Evolutionary conservation across 164 flowering plant genomes (phyloP).

Genomic region (grape (Vitis vinifera)): DNA sequence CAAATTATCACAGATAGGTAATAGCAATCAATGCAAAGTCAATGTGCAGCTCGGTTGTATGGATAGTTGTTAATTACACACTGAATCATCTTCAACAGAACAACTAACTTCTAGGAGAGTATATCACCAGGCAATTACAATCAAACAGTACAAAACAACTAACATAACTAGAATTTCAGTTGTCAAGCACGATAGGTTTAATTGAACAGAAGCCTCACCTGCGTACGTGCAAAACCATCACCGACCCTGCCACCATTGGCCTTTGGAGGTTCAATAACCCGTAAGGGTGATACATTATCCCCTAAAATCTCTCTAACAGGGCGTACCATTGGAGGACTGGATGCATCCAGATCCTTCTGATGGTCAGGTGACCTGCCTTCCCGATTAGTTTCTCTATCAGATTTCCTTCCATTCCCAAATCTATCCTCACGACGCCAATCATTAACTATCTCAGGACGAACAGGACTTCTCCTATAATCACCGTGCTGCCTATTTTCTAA

Average conservation of each 20-base stretch:
- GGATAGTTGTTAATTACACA: no score
- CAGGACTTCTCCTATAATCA: conserved; percentile 70
- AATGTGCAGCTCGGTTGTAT: no score
- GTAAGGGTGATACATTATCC: conserved; percentile 77
- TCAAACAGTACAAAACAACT: background rate
- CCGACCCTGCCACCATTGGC: conserved; percentile 48
- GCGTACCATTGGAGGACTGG: conserved; percentile 79
- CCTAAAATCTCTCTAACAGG: conserved; percentile 94
- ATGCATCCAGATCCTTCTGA: conserved; percentile 44
- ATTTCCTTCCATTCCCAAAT: conserved; percentile 77
- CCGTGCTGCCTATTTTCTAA: conserved; percentile 50
- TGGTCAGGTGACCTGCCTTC: conserved; percentile 72
- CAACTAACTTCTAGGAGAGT: no score
- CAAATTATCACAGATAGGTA: no score
- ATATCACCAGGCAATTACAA: no score
- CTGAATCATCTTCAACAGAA: no score
- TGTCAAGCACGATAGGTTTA: background rate
- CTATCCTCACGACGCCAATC: conserved; percentile 93
- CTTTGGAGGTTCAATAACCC: conserved; percentile 83
- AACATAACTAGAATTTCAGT: background rate
- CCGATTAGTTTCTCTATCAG: conserved; percentile 60
- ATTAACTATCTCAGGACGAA: conserved; percentile 68
- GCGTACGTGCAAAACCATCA: conserved; percentile 47
- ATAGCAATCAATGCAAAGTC: no score
- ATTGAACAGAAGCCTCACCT: conserved; percentile 41